phyloP scores from a whole-genome alignment of 495 filamentous ascomycete genomes.

The Alectoria sarmentosa region DNA sequence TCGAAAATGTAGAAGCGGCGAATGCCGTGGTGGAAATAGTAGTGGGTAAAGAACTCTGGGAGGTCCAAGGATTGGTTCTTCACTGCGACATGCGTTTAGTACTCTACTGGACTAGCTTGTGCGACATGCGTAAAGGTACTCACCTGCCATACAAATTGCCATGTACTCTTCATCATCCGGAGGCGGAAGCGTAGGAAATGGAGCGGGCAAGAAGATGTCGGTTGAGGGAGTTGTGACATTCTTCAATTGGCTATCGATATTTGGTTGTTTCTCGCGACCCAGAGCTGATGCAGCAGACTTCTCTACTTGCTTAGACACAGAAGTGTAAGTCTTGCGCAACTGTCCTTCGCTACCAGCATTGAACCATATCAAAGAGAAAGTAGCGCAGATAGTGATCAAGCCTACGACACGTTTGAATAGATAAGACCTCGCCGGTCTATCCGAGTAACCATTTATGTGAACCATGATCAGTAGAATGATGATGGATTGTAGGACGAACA shows the following conservation, averaged over 20 bases:
- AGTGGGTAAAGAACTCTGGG: background rate
- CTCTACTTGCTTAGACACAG: background rate
- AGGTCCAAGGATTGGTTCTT: background rate
- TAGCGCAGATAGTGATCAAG: background rate
- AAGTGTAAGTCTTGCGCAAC: background rate
- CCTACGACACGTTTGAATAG: background rate
- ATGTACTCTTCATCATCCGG: conserved; percentile 24
- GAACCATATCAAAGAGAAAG: background rate
- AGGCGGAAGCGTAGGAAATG: conserved; percentile 8
- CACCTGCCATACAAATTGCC: conserved; percentile 20
- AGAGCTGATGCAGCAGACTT: background rate
- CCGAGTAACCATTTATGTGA: background rate
- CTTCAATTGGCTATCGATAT: background rate
- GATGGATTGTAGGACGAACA: background rate
- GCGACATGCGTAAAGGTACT: background rate
- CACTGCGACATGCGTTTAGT: background rate
- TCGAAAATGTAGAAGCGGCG: conserved; percentile 30
- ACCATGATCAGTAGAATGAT: background rate
- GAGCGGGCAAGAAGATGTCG: background rate
- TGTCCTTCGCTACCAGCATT: background rate
- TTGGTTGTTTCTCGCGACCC: background rate
- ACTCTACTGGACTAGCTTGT: background rate
- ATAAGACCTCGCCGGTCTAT: background rate
- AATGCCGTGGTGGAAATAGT: conserved; percentile 23
- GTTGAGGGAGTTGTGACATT: background rate